Conservation (phyloP, 2,329 filamentous ascomycete genomes). For the Cucurbitaria berberidis region DNA sequence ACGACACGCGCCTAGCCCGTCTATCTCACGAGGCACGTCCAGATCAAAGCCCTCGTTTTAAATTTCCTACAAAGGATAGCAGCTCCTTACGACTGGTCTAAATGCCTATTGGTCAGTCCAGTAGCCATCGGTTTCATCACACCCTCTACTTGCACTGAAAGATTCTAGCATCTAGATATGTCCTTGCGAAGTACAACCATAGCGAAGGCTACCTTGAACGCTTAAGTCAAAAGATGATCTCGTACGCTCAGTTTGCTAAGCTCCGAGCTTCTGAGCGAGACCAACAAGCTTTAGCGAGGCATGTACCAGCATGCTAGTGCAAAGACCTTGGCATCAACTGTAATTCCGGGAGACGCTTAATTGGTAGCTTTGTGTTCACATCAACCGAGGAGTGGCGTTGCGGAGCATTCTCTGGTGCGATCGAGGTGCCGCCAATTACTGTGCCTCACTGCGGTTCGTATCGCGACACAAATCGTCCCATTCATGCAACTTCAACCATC, state of each 20-base stretch:
- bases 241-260: too few species aligned
- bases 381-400: not conserved
- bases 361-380: not conserved
- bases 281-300: not conserved
- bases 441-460: constrained; percentile 6
- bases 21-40: not conserved
- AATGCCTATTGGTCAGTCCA: not conserved
- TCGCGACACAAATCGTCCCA: not conserved
- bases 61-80: not conserved
- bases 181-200: not conserved
- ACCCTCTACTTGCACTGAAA: not conserved
- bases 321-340: not conserved
- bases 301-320: not conserved
- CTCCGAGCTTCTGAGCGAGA: not conserved
- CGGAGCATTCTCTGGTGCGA: constrained; percentile 4
- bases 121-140: not conserved
- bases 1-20: constrained; percentile 2
- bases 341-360: not conserved
- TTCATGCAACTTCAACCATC: not conserved
- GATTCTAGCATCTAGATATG: not conserved
- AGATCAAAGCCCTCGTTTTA: not conserved
- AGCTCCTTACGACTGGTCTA: not conserved
- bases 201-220: not conserved
- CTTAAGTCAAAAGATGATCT: not conserved
- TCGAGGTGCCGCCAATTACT: not conserved